phyloP scores from a whole-genome alignment of 139 green algal genomes.

The Bryopsis sp. region DNA sequence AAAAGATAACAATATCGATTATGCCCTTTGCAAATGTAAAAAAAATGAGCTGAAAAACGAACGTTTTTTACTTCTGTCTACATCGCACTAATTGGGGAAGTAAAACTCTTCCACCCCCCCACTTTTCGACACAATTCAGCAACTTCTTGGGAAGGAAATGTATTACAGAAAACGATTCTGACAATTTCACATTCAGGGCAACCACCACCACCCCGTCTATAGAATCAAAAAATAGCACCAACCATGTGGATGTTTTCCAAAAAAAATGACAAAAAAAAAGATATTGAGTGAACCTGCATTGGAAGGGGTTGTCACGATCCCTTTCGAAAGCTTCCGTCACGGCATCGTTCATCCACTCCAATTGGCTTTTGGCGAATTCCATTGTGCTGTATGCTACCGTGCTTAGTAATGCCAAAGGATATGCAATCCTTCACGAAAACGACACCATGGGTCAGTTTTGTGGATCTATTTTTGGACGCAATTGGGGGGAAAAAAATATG shows the following conservation, averaged over 20 bases:
- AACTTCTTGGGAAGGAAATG: background rate
- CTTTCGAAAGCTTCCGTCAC: background rate
- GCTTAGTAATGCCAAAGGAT: background rate
- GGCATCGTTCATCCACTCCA: conserved; percentile 3
- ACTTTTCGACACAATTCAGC: background rate
- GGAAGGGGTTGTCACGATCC: conserved; percentile 16
- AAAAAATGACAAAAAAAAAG: background rate
- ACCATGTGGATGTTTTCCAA: background rate
- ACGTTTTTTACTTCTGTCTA: too few relatives aligned
- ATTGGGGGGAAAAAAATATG: too few relatives aligned
- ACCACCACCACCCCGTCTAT: background rate
- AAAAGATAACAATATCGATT: too few relatives aligned
- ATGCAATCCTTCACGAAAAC: background rate
- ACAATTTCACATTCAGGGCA: background rate
- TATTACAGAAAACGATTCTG: background rate
- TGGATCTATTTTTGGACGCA: background rate
- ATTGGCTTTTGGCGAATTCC: background rate
- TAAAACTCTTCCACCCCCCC: too few relatives aligned
- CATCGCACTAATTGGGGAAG: too few relatives aligned
- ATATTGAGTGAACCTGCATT: conserved; percentile 6
- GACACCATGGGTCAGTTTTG: background rate
- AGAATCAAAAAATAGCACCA: background rate
- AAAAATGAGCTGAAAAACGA: too few relatives aligned
- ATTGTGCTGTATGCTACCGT: background rate
- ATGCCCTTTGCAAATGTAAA: too few relatives aligned